Evolutionary conservation across 805 yeast species (phyloP), one percentile per base, ranked within the genome.

Genomic region (Yamadazyma philogaea): DNA sequence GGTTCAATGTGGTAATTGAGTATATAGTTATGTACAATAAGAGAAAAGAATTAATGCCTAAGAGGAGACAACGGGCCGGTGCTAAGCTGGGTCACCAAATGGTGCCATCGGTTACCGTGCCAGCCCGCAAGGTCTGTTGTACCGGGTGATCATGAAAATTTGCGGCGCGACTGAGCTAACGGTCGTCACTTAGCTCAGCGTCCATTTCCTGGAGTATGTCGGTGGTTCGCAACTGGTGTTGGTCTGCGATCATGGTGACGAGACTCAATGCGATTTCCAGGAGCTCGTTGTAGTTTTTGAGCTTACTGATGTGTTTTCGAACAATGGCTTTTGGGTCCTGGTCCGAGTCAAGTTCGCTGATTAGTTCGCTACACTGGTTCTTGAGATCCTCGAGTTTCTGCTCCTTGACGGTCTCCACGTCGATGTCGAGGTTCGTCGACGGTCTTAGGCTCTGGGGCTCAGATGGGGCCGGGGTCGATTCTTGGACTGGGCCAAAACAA

Each of bases 261-360:
- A 84, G 55, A 6, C 75, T 71, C 40, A 81, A 53, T 0, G 87
- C 85, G 1, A 72, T 68, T 53, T 83, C 89, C 51, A 77, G 74
- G 18, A 84, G 59, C 46, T 81, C 87, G 52, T 83, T 80, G 58
- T 82, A 84, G 41, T 66, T 61, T 47, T 79, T 78, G 30, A 83
- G 59, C 39, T 69, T 67, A 20, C 57, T 54, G 18, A 83, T 78
- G 49, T 84, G 87, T 20, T 56, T 53, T 32, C 68, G 65, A n/a
- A 76, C 73, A 1, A 81, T 63, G 1, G 54, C 59, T 31, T 70
- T 73, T 1, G 81, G 75, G 42, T 70, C 66, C 19, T 60, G 58
- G n/a, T 55, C 52, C 7, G 55, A 46, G 20, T 62, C 67, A 36
- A 64, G 51, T 49, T 64, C 69, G 40, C 60, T 54, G 20, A 64